Evolutionary conservation across 768 basidiomycete species (phyloP), one percentile per base, ranked within the genome.

Genomic region (Gymnopilus dilepis): DNA sequence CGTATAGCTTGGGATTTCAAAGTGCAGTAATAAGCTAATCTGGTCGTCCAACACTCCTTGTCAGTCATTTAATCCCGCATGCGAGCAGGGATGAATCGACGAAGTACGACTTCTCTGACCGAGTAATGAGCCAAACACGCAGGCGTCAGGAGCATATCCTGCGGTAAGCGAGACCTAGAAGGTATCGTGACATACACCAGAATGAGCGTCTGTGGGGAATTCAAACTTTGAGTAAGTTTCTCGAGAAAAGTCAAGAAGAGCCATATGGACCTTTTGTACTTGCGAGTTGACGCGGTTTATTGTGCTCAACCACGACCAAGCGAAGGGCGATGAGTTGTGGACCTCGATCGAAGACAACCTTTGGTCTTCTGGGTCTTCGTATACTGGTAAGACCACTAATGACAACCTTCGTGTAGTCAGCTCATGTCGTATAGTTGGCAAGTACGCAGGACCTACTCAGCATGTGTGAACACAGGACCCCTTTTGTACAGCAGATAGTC

Each of bases 251-350:
- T n/a, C n/a, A n/a, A 48, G 17, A 15, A 45, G 61, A 34, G 12
- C 6, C 22, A n/a, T 37, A 59, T 65, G 24, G 22, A 94, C 97
- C 86, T 99, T 99, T 76, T 95, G 94, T 4, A 99, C 97, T 72
- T 97, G 95, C 0, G 94, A 89, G 73, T 97, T 98, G 12, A 98
- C 97, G 37, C 97, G 87, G 72, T 97, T 99, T 63, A 99, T 85
- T 1, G 97, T 99, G 75, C 94, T 95, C 28, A 99, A 83, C 96
- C 95, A 98, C 12, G 92, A 85, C 97, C 97, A 99, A 9, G 89
- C 80, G 69, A 93, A 92, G 2, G 92, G 91, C 19, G 83, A 76
- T 1, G 84, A 75, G 57, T 93, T 91, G 60, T 84, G 84, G 2
- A 92, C 78, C 22, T 82, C 73, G 65, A 89, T 85, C 0, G 86